Evolutionary conservation across 2,329 filamentous ascomycete species (phyloP).

Genomic region (Fusarium bulbicola): DNA sequence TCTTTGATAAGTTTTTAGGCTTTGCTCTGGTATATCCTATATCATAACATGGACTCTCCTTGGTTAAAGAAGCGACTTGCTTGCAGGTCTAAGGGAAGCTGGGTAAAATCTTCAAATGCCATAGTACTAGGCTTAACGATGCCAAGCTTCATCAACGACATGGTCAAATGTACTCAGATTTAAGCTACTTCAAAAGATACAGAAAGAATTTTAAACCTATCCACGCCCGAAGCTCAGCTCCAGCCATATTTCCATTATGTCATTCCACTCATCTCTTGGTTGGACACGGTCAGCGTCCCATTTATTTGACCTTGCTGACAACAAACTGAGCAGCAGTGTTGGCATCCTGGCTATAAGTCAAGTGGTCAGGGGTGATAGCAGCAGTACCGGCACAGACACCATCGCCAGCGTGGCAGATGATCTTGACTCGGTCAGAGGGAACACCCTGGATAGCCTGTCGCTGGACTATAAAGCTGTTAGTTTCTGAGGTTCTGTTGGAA

Average conservation of each 20-base stretch:
- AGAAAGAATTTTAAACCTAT: background rate
- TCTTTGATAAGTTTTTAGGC: too few relatives aligned
- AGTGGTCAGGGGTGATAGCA: slow-evolving; percentile 40
- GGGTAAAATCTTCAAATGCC: too few relatives aligned
- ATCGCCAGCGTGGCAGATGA: slow-evolving; percentile 48
- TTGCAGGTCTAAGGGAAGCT: too few relatives aligned
- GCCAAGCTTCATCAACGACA: fast-evolving
- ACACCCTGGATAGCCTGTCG: slow-evolving; percentile 36
- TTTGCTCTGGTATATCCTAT: too few relatives aligned
- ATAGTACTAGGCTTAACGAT: too few relatives aligned
- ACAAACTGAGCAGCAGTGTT: slow-evolving; percentile 43
- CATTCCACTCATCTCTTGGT: background rate
- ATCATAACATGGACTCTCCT: too few relatives aligned
- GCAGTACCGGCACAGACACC: slow-evolving; percentile 44
- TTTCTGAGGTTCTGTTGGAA: background rate
- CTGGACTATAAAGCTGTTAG: slow-evolving; percentile 30
- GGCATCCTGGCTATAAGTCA: slow-evolving; percentile 44
- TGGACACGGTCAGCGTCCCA: background rate
- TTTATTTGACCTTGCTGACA: slow-evolving; percentile 32
- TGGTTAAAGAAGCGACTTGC: too few relatives aligned
- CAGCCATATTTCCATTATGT: background rate
- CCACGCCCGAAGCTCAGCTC: background rate
- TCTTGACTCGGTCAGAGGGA: slow-evolving; percentile 31
- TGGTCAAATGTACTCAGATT: background rate
- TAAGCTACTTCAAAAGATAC: background rate